Evolutionary conservation across 768 basidiomycete genomes (phyloP).

Genomic region (Phylloporus sp.): DNA sequence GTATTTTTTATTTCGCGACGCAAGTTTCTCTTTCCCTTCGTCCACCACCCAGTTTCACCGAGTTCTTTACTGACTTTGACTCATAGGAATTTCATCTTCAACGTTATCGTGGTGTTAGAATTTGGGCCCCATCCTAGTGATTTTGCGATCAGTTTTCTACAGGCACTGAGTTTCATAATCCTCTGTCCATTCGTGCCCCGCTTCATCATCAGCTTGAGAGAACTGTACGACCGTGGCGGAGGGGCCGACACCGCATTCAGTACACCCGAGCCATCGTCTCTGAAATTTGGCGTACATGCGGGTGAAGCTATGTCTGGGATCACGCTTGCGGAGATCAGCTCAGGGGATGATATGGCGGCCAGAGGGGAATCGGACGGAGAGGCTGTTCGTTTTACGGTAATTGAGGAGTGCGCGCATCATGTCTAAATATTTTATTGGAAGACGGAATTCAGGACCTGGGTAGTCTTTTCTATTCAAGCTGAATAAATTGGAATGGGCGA

Average conservation of each 20-base stretch:
- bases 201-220: background rate
- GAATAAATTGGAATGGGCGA: too few relatives aligned
- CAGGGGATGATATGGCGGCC: too few relatives aligned
- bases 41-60: too few relatives aligned
- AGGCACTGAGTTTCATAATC: background rate
- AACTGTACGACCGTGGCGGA: background rate
- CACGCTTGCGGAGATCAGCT: background rate
- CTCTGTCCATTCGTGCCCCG: background rate
- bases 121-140: background rate
- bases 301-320: background rate
- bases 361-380: too few relatives aligned
- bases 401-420: too few relatives aligned
- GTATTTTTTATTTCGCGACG: constrained; percentile 1
- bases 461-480: too few relatives aligned
- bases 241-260: background rate
- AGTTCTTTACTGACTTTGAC: too few relatives aligned
- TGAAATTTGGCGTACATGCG: too few relatives aligned
- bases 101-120: background rate
- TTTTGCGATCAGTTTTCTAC: background rate
- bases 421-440: too few relatives aligned
- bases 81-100: background rate
- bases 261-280: background rate
- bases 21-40: background rate
- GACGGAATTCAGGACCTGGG: too few relatives aligned
- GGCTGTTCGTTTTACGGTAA: too few relatives aligned